These are phyloP conservation scores for Plasmodium gonderi DNA, from an alignment of 169 alveolate species.

Conservation along the genomic window DNA sequence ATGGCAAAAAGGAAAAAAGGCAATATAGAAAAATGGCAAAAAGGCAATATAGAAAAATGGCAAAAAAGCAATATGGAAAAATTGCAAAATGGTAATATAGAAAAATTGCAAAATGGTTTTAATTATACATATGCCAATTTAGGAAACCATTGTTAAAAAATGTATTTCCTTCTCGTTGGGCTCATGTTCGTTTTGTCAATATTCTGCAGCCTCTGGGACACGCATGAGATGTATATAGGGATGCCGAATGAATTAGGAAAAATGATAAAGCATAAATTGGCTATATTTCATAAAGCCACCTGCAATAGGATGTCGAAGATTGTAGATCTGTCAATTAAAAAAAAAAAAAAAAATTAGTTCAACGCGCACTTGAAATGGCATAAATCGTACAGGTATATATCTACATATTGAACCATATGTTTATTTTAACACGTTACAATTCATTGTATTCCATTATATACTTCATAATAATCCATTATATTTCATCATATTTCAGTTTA, in stretches of 20 bases:
- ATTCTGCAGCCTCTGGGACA: background rate
- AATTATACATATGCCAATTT: too few relatives aligned
- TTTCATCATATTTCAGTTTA: background rate
- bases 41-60: too few relatives aligned
- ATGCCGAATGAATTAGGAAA: too few relatives aligned
- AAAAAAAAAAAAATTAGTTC: background rate
- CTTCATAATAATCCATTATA: background rate
- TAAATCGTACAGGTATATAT: background rate
- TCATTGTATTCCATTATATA: too few relatives aligned
- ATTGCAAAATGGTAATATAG: too few relatives aligned
- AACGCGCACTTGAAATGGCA: background rate
- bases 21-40: too few relatives aligned
- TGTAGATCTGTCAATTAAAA: background rate
- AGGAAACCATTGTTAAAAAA: too few relatives aligned
- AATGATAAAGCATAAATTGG: background rate
- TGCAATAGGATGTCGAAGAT: background rate
- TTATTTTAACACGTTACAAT: background rate
- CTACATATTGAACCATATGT: background rate
- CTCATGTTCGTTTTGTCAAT: background rate
- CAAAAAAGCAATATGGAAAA: too few relatives aligned
- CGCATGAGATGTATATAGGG: background rate
- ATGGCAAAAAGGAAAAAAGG: too few relatives aligned
- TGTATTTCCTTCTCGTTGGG: background rate
- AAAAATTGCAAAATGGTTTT: too few relatives aligned
- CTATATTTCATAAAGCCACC: background rate